Evolutionary conservation across 2,329 filamentous ascomycete genomes (phyloP).

Genomic region (Venturia asperata): DNA sequence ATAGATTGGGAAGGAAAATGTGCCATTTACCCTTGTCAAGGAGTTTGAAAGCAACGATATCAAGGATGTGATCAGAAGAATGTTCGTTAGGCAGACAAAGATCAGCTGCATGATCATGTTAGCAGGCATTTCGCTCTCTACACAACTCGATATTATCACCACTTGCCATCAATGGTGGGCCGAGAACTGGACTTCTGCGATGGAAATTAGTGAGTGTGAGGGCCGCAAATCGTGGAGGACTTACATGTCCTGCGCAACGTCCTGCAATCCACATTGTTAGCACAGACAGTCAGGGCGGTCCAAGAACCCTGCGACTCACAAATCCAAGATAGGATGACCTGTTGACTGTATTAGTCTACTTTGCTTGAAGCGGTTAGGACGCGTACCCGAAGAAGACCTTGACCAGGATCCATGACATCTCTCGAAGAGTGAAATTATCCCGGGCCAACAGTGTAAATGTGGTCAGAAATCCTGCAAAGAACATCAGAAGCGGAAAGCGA

Average conservation of each 20-base stretch:
- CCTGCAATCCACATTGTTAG: slow-evolving; percentile 26
- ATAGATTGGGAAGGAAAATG: background rate
- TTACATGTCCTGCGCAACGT: slow-evolving; percentile 42
- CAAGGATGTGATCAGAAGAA: slow-evolving; percentile 69
- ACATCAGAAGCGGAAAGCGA: background rate
- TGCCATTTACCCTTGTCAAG: slow-evolving; percentile 49
- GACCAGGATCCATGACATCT: slow-evolving; percentile 70
- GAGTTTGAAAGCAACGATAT: slow-evolving; percentile 74
- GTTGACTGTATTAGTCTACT: background rate
- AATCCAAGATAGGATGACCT: slow-evolving; percentile 66
- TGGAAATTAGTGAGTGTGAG: slow-evolving; percentile 20
- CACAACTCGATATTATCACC: slow-evolving; percentile 2
- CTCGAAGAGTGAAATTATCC: slow-evolving; percentile 54
- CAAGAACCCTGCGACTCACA: slow-evolving; percentile 38
- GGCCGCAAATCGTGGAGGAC: background rate
- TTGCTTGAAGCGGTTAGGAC: background rate
- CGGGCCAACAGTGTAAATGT: slow-evolving; percentile 76
- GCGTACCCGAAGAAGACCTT: slow-evolving; percentile 68
- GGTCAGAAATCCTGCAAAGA: slow-evolving; percentile 65
- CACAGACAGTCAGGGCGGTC: background rate
- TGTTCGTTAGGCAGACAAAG: slow-evolving; percentile 70
- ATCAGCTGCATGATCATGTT: slow-evolving; percentile 46
- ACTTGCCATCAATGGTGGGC: slow-evolving; percentile 45
- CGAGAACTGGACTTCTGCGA: slow-evolving; percentile 43
- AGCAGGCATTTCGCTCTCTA: background rate